phyloP scores from a whole-genome alignment of 768 basidiomycete genomes.

The Serendipita vermifera region DNA sequence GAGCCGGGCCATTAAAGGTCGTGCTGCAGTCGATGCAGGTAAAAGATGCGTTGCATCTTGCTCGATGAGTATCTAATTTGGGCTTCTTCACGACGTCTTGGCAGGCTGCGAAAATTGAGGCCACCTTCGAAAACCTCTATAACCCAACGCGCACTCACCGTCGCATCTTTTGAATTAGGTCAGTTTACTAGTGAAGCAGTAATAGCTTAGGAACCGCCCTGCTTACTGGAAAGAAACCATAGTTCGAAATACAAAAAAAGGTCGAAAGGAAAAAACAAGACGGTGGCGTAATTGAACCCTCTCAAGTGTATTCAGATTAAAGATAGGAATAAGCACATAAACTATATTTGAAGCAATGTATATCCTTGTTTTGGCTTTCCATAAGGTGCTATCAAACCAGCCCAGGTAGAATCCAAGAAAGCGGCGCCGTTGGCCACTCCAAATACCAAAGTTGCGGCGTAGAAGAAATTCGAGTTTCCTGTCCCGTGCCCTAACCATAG shows the following conservation, averaged over 20 bases:
- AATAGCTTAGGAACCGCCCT: slow-evolving; percentile 13
- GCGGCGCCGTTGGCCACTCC: slow-evolving; percentile 79
- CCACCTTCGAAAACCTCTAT: not conserved
- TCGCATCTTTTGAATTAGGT: slow-evolving; percentile 45
- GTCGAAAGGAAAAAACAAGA: not conserved
- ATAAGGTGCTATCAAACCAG: slow-evolving; percentile 65
- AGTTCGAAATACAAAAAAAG: not conserved
- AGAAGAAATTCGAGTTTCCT: slow-evolving; percentile 97
- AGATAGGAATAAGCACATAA: not conserved
- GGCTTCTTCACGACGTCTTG: slow-evolving; percentile 87
- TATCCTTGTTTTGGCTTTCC: slow-evolving; percentile 41
- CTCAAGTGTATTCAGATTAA: not conserved
- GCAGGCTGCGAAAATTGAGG: slow-evolving; percentile 38
- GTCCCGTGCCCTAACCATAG: slow-evolving; percentile 86
- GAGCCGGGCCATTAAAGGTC: slow-evolving; percentile 59
- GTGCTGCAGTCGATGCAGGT: slow-evolving; percentile 84
- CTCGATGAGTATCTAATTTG: slow-evolving; percentile 57
- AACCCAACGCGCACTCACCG: slow-evolving; percentile 26
- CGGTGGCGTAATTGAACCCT: too few relatives aligned
- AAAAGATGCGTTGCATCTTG: slow-evolving; percentile 50
- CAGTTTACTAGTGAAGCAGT: not conserved
- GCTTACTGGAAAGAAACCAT: slow-evolving; percentile 71
- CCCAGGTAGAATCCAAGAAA: slow-evolving; percentile 68
- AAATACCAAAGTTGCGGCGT: slow-evolving; percentile 89
- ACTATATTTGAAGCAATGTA: slow-evolving; percentile 37